Conservation (phyloP, 2,329 filamentous ascomycete species). For the Aspergillus amoenus region DNA sequence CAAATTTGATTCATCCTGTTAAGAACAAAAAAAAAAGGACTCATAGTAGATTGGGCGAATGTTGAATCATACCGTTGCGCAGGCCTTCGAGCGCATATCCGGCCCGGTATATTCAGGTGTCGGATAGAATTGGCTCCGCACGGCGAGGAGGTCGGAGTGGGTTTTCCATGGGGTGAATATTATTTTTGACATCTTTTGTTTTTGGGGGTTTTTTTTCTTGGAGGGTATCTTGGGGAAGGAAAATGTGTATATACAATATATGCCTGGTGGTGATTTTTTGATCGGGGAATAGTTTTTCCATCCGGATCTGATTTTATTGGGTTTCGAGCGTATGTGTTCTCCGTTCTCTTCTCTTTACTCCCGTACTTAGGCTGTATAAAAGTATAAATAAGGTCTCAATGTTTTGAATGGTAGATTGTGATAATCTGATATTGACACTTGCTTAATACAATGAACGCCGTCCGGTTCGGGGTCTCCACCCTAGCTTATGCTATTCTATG, state of each 20-base stretch:
- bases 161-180: slow-evolving; percentile 45
- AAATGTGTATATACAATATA: background rate
- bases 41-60: too few species aligned
- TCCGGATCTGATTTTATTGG: background rate
- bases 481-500: slow-evolving; percentile 24
- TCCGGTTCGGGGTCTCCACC: slow-evolving; percentile 26
- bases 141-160: slow-evolving; percentile 35
- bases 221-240: background rate
- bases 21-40: too few species aligned
- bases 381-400: too few species aligned
- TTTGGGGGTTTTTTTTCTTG: background rate
- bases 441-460: background rate
- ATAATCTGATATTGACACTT: background rate
- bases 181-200: slow-evolving; percentile 37
- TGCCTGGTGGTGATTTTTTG: slow-evolving; percentile 18
- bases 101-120: slow-evolving; percentile 30
- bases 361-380: background rate
- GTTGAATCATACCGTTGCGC: slow-evolving; percentile 36
- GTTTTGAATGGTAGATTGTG: too few species aligned
- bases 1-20: too few species aligned
- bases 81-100: slow-evolving; percentile 40
- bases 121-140: slow-evolving; percentile 43
- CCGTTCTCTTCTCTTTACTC: background rate
- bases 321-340: slow-evolving; percentile 1
- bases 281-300: slow-evolving; percentile 20